Evolutionary conservation across 1,284 basidiomycete species (phyloP).

Genomic region (Pseudozyma thailandica): DNA sequence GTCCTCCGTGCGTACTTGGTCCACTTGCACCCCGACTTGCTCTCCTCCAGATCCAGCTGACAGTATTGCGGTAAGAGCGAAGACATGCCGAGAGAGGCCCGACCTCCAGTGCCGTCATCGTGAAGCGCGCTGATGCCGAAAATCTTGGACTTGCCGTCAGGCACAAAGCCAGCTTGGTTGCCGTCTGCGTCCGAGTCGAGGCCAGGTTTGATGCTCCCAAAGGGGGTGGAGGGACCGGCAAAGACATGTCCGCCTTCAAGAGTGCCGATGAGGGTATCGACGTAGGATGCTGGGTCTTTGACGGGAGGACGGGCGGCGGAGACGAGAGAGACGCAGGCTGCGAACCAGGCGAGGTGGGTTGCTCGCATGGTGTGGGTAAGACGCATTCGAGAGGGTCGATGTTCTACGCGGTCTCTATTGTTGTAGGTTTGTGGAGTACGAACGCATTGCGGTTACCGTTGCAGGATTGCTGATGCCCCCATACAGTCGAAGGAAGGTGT

Average conservation of each 20-base stretch:
- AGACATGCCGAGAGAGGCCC: conserved; percentile 28
- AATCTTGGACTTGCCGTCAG: conserved; percentile 18
- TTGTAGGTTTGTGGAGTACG: neutral
- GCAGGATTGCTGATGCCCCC: too few species aligned
- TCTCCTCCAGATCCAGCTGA: conserved; percentile 20
- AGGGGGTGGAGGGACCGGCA: conserved; percentile 29
- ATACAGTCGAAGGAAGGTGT: too few species aligned
- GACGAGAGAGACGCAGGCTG: neutral
- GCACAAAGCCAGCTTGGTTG: conserved; percentile 46
- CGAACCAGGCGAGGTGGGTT: neutral
- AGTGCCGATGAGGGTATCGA: conserved; percentile 37
- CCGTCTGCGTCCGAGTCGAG: conserved; percentile 18
- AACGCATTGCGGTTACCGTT: too few species aligned
- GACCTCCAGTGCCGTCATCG: conserved; percentile 42
- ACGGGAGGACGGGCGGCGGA: neutral
- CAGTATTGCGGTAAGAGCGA: conserved; percentile 44
- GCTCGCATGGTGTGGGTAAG: neutral
- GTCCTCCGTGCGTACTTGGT: conserved; percentile 4
- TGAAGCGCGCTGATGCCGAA: conserved; percentile 38
- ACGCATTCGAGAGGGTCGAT: neutral
- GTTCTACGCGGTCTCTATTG: neutral
- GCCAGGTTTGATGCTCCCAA: conserved; percentile 42
- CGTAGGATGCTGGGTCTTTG: conserved; percentile 25
- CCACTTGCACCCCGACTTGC: conserved; percentile 30
- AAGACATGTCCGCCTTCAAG: conserved; percentile 45